Evolutionary conservation across 805 yeast genomes (phyloP).

Genomic region (Sugiyamaella marilandica): DNA sequence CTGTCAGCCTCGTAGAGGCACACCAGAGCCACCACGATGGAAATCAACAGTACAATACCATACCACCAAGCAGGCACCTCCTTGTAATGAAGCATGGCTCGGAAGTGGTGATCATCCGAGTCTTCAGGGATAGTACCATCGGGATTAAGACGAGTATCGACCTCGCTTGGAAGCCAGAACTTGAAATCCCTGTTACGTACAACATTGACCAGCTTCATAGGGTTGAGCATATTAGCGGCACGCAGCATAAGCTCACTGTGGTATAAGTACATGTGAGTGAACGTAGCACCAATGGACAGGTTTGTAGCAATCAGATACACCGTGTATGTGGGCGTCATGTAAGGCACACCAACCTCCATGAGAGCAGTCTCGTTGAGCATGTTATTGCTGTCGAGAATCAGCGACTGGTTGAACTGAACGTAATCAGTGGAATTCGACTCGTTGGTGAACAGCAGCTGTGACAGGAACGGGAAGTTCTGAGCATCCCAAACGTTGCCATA

Average conservation of each 20-base stretch:
- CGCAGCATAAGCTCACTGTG: constrained; percentile 27
- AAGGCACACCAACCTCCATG: constrained; percentile 30
- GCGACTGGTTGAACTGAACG: constrained; percentile 30
- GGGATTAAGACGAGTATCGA: constrained; percentile 16
- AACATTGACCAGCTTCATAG: constrained; percentile 14
- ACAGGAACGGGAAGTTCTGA: constrained; percentile 32
- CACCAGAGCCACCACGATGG: constrained; percentile 43
- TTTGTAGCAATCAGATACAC: constrained; percentile 33
- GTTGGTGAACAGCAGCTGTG: constrained; percentile 30
- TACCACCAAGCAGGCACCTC: constrained; percentile 64
- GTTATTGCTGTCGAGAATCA: constrained; percentile 26
- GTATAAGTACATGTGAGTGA: constrained; percentile 33
- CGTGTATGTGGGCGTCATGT: constrained; percentile 32
- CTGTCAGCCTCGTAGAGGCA: constrained; percentile 37
- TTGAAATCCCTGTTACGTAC: constrained; percentile 38
- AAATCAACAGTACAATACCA: constrained; percentile 37
- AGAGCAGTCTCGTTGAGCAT: constrained; percentile 26
- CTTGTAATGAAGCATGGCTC: constrained; percentile 50
- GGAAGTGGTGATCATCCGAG: constrained; percentile 50
- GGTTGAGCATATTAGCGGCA: constrained; percentile 27
- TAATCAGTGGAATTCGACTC: constrained; percentile 19
- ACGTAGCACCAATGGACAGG: constrained; percentile 33
- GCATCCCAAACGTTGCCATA: constrained; percentile 35
- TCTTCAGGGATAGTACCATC: constrained; percentile 18
- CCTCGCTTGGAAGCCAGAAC: constrained; percentile 39